phyloP scores from a whole-genome alignment of 1,284 basidiomycete species.

The Ganoderma lucidum region DNA sequence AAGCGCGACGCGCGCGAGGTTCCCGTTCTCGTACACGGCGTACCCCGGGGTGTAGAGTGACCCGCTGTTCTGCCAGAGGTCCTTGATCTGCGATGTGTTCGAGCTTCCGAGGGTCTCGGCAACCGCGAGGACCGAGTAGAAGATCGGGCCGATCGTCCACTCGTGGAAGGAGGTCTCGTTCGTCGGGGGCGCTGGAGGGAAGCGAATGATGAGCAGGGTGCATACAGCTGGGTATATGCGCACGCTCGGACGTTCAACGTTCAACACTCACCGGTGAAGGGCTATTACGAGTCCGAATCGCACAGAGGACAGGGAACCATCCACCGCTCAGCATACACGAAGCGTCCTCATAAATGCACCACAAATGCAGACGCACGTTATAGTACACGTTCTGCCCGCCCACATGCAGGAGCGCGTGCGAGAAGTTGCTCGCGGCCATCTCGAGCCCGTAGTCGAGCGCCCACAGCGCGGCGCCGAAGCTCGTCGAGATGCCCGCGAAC shows the following conservation, averaged over 20 bases:
- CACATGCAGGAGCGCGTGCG: slow-evolving; percentile 63
- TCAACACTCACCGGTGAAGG: slow-evolving; percentile 52
- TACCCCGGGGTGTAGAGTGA: slow-evolving; percentile 73
- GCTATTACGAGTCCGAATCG: slow-evolving; percentile 23
- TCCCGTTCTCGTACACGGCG: slow-evolving; percentile 72
- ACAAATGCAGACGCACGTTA: slow-evolving; percentile 52
- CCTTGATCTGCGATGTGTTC: slow-evolving; percentile 66
- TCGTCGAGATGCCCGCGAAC: slow-evolving; percentile 60
- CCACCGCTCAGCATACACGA: neutral
- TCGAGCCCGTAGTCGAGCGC: slow-evolving; percentile 68
- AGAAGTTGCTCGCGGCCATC: slow-evolving; percentile 69
- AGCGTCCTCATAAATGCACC: neutral
- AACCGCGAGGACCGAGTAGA: slow-evolving; percentile 73
- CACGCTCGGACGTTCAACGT: neutral
- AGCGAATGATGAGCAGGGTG: neutral
- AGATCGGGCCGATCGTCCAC: slow-evolving; percentile 73
- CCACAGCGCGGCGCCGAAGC: slow-evolving; percentile 79
- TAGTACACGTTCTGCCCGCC: slow-evolving; percentile 74
- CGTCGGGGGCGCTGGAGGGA: slow-evolving; percentile 59
- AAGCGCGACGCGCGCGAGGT: slow-evolving; percentile 64
- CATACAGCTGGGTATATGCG: neutral
- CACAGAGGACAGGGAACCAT: neutral
- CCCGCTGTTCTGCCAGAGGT: slow-evolving; percentile 58
- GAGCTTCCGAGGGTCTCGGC: slow-evolving; percentile 73
- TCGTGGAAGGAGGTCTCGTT: slow-evolving; percentile 63